Evolutionary conservation across 148 eudicot genomes (phyloP).

Genomic region (Drosera capensis): DNA sequence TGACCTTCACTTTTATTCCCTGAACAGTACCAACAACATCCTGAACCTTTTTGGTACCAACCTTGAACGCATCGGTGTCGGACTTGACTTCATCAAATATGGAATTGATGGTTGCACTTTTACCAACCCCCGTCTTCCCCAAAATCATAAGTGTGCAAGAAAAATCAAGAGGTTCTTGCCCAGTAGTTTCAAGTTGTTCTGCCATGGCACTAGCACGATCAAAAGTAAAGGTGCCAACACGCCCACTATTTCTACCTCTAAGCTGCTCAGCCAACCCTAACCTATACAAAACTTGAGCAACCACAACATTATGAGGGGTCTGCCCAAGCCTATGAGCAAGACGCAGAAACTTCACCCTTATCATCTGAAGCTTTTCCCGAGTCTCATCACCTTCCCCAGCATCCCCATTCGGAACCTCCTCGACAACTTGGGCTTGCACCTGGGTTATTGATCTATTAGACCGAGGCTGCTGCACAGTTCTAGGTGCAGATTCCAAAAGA

Average conservation of each 20-base stretch:
- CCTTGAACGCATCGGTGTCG: slow-evolving; percentile 62
- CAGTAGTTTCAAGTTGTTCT: slow-evolving; percentile 72
- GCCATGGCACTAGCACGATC: slow-evolving; percentile 97
- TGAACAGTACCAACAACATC: slow-evolving; percentile 88
- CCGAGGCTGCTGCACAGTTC: slow-evolving; percentile 42
- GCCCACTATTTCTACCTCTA: slow-evolving; percentile 69
- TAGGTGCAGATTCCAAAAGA: slow-evolving; percentile 54
- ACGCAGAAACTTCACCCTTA: slow-evolving; percentile 77
- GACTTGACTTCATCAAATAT: slow-evolving; percentile 74
- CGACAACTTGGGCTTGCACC: slow-evolving; percentile 32
- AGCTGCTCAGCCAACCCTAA: slow-evolving; percentile 87
- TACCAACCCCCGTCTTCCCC: slow-evolving; percentile 86
- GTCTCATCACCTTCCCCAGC: slow-evolving; percentile 75
- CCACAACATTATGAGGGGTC: slow-evolving; percentile 91
- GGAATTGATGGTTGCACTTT: slow-evolving; percentile 88
- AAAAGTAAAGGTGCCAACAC: slow-evolving; percentile 71
- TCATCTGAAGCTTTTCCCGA: slow-evolving; percentile 91
- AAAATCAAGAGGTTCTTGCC: slow-evolving; percentile 77
- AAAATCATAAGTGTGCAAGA: slow-evolving; percentile 87
- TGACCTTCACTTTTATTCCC: slow-evolving; percentile 76
- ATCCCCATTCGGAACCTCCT: slow-evolving; percentile 51
- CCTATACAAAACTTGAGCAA: slow-evolving; percentile 86
- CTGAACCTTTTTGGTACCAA: slow-evolving; percentile 72
- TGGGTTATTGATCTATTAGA: slow-evolving; percentile 44
- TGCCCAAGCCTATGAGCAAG: slow-evolving; percentile 91